Evolutionary conservation across 306 rosid species (phyloP).

Genomic region (Cucumis cinereus): DNA sequence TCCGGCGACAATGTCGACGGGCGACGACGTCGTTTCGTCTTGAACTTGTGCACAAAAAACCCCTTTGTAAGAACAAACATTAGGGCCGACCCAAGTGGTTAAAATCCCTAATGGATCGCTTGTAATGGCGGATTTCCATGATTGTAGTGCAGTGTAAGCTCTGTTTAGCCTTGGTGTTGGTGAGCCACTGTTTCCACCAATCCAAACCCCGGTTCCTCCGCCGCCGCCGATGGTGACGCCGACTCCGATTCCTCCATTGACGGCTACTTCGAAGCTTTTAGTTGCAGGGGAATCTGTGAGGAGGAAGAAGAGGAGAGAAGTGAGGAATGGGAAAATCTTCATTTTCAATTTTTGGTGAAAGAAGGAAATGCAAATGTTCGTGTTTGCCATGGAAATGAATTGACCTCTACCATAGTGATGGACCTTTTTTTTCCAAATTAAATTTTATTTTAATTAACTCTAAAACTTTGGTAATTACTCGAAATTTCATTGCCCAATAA

Average conservation of each 20-base stretch:
- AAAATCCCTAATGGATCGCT: slow-evolving; percentile 69
- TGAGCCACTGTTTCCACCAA: slow-evolving; percentile 43
- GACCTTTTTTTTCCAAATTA: neutral
- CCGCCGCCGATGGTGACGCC: slow-evolving; percentile 17
- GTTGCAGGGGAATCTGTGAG: neutral
- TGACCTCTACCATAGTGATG: neutral
- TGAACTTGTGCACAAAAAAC: slow-evolving; percentile 57
- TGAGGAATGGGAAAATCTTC: neutral
- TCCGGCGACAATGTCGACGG: slow-evolving; percentile 47
- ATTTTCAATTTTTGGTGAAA: neutral
- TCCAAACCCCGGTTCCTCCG: slow-evolving; percentile 34
- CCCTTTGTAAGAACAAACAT: slow-evolving; percentile 89
- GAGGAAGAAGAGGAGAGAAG: slow-evolving; percentile 1
- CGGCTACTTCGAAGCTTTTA: neutral
- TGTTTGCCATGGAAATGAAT: neutral
- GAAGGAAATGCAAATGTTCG: neutral
- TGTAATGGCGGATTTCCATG: slow-evolving; percentile 83
- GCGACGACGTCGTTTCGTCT: slow-evolving; percentile 13
- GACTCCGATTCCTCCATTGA: slow-evolving; percentile 10
- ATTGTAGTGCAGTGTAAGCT: slow-evolving; percentile 74
- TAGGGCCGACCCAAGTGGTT: slow-evolving; percentile 55
- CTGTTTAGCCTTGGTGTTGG: slow-evolving; percentile 26
- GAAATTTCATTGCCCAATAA: neutral
- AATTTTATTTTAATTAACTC: too few species aligned
- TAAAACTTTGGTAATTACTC: neutral